These are phyloP conservation scores for Penicillium sp. DNA, from an alignment of 2,329 filamentous ascomycete species.

Conservation along the genomic window DNA sequence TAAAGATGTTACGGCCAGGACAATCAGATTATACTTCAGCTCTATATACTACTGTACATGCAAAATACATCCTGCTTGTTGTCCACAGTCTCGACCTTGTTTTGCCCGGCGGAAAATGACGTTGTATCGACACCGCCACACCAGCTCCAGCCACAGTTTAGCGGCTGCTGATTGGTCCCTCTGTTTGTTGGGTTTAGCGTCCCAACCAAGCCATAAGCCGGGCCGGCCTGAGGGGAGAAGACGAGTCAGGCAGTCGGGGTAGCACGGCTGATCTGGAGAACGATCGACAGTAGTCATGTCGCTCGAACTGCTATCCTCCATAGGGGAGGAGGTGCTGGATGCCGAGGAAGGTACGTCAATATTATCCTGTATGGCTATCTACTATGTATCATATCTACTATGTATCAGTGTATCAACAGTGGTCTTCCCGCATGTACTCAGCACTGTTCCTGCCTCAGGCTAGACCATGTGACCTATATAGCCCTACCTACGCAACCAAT, in stretches of 20 bases:
- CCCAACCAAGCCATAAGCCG: background rate
- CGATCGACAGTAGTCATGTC: background rate
- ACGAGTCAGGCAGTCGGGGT: background rate
- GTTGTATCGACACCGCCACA: background rate
- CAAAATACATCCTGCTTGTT: background rate
- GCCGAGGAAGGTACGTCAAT: constrained; percentile 58
- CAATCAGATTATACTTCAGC: too few species aligned
- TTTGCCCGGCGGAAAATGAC: background rate
- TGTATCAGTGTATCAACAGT: too few species aligned
- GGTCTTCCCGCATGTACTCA: too few species aligned
- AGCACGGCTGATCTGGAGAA: too few species aligned
- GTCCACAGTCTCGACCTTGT: too few species aligned
- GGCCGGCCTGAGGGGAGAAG: background rate
- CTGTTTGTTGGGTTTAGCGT: constrained; percentile 12
- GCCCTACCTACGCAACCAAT: background rate
- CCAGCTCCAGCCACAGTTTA: background rate
- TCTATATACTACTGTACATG: too few species aligned
- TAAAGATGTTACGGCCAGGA: too few species aligned
- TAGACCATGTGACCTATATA: constrained; percentile 8
- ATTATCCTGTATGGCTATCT: too few species aligned
- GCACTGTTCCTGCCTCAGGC: too few species aligned
- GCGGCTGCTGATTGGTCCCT: background rate
- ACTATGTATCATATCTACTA: background rate
- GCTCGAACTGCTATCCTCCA: constrained; percentile 35
- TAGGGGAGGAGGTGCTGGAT: constrained; percentile 53